These are phyloP conservation scores for Chrysosphaeria jannelii DNA, from an alignment of 2,329 filamentous ascomycete genomes.

Conservation along the genomic window DNA sequence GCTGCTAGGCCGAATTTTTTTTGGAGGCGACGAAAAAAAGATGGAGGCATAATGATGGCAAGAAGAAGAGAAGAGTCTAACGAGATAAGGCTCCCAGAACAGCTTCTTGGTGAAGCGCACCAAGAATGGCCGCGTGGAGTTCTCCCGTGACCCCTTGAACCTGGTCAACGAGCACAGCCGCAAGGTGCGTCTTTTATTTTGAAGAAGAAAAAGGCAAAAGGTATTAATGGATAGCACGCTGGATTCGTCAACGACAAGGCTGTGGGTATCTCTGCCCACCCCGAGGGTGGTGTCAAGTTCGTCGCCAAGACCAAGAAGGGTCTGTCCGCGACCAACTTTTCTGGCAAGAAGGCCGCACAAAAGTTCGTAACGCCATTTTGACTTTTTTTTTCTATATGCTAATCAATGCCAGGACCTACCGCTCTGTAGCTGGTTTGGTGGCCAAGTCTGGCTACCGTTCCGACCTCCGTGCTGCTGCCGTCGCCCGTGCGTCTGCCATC, in stretches of 20 bases:
- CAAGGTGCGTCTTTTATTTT: slow-evolving; percentile 30
- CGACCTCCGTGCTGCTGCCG: slow-evolving; percentile 47
- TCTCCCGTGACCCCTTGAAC: slow-evolving; percentile 89
- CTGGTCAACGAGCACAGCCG: slow-evolving; percentile 69
- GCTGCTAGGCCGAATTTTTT: neutral
- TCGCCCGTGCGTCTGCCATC: slow-evolving; percentile 68
- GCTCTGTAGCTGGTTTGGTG: slow-evolving; percentile 51
- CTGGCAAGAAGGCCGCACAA: slow-evolving; percentile 40
- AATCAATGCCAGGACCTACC: slow-evolving; percentile 39
- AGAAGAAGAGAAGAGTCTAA: slow-evolving; percentile 1
- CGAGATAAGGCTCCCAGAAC: slow-evolving; percentile 46
- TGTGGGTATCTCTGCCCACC: slow-evolving; percentile 42
- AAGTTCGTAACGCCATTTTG: slow-evolving; percentile 20
- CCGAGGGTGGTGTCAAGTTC: slow-evolving; percentile 56
- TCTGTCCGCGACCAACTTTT: slow-evolving; percentile 35
- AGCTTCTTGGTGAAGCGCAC: slow-evolving; percentile 79
- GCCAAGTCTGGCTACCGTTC: slow-evolving; percentile 65
- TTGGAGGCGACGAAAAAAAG: neutral
- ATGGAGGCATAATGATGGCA: neutral
- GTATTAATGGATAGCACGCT: slow-evolving; percentile 30
- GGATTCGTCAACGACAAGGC: slow-evolving; percentile 91
- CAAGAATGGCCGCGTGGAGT: slow-evolving; percentile 47
- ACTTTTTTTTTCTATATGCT: neutral
- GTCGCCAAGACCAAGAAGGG: slow-evolving; percentile 59
- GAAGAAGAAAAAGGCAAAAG: neutral